Evolutionary conservation across 352 stramenopile species (phyloP).

Genomic region (Phytophthora ohioensis): DNA sequence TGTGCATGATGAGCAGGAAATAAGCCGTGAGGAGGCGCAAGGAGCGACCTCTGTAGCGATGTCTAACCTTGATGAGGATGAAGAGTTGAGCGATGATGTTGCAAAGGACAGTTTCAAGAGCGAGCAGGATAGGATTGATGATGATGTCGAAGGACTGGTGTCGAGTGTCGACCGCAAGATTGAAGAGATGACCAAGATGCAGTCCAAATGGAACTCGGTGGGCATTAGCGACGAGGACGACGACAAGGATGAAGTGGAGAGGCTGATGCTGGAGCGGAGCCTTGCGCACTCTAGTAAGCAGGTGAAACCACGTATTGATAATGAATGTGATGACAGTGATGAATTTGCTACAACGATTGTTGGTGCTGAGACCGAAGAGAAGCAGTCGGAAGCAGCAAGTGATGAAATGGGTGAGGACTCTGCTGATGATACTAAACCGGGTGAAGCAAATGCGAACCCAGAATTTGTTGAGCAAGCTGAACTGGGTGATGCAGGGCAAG

Average conservation of each 20-base stretch:
- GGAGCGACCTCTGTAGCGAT: constrained; percentile 26
- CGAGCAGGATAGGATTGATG: constrained; percentile 32
- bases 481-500: constrained; percentile 13
- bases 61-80: constrained; percentile 31
- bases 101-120: constrained; percentile 24
- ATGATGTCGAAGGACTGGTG: constrained; percentile 31
- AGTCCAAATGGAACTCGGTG: constrained; percentile 26
- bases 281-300: constrained; percentile 33
- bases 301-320: constrained; percentile 37
- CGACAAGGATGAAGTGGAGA: constrained; percentile 40
- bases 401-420: constrained; percentile 27
- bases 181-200: constrained; percentile 27
- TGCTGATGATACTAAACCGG: constrained; percentile 21
- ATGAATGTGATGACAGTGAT: constrained; percentile 49
- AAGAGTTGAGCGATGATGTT: constrained; percentile 35
- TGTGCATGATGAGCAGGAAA: constrained; percentile 49
- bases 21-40: constrained; percentile 36
- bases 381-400: constrained; percentile 14
- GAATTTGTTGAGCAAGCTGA: constrained; percentile 5
- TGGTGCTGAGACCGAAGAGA: constrained; percentile 19
- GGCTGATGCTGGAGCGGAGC: constrained; percentile 34
- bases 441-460: neutral
- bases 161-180: constrained; percentile 23
- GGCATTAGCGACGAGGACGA: constrained; percentile 30
- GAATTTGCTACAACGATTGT: constrained; percentile 38